Evolutionary conservation across 257 asterid species (phyloP).

Genomic region (Penstemon eatonii): DNA sequence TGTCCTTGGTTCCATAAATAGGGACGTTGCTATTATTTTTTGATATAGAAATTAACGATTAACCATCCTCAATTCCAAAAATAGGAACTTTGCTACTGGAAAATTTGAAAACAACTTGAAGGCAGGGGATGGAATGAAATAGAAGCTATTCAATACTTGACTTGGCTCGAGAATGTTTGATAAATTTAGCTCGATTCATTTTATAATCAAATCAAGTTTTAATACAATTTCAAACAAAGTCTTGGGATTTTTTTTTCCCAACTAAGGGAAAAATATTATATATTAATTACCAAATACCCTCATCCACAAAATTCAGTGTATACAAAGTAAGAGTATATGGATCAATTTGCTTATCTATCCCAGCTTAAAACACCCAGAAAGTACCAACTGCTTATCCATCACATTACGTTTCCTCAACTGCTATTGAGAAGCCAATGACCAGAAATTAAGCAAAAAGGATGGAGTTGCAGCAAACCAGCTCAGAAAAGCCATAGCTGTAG

Average conservation of each 20-base stretch:
- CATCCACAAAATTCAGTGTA: slow-evolving; percentile 21
- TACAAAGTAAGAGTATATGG: neutral
- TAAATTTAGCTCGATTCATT: too few relatives aligned
- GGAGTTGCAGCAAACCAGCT: slow-evolving; percentile 85
- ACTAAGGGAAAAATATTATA: neutral
- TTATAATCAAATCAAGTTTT: too few relatives aligned
- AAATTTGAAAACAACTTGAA: too few relatives aligned
- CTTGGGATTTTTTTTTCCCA: neutral
- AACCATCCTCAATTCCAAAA: too few relatives aligned
- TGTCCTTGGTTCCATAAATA: too few relatives aligned
- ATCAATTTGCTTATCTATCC: neutral
- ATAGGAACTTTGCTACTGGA: too few relatives aligned
- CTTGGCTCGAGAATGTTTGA: too few relatives aligned
- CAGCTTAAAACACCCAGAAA: slow-evolving; percentile 18
- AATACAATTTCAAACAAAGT: neutral
- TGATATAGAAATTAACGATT: too few relatives aligned
- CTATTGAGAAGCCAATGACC: slow-evolving; percentile 75
- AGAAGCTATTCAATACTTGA: too few relatives aligned
- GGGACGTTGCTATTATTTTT: too few relatives aligned
- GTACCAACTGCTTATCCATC: slow-evolving; percentile 1
- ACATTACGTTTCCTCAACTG: neutral
- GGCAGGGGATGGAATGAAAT: too few relatives aligned
- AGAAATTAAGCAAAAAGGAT: slow-evolving; percentile 70
- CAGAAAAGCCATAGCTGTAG: slow-evolving; percentile 90
- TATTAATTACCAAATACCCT: neutral